Conservation (phyloP, 306 rosid genomes). For the Lablab purpureus region DNA sequence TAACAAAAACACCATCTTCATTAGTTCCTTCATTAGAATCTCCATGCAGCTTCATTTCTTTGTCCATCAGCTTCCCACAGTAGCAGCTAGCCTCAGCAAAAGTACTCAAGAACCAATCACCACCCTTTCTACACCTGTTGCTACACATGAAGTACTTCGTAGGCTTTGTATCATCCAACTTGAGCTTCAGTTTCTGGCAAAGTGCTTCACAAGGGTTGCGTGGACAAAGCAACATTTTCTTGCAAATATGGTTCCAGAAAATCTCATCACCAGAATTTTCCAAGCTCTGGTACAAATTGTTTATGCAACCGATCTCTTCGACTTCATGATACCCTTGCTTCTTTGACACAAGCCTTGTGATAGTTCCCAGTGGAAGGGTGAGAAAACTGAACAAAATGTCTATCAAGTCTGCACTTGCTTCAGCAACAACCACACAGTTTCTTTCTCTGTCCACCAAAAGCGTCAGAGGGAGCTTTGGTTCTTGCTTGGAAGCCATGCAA, state of each 20-base stretch:
- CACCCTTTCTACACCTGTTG: background rate
- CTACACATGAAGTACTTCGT: slow-evolving; percentile 40
- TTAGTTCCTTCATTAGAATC: slow-evolving; percentile 10
- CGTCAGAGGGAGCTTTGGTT: slow-evolving; percentile 31
- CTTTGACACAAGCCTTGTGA: slow-evolving; percentile 27
- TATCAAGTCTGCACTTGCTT: slow-evolving; percentile 43
- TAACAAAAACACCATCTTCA: slow-evolving; percentile 46
- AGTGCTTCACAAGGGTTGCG: slow-evolving; percentile 35
- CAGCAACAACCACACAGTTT: slow-evolving; percentile 39
- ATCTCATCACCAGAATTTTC: background rate
- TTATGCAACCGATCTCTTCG: slow-evolving; percentile 37
- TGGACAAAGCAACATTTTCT: slow-evolving; percentile 49
- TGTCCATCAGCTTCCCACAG: slow-evolving; percentile 46
- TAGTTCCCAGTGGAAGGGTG: slow-evolving; percentile 50
- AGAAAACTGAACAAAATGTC: slow-evolving; percentile 50
- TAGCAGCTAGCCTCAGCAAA: slow-evolving; percentile 34
- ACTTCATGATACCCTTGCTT: background rate
- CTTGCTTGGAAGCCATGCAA: slow-evolving; percentile 43
- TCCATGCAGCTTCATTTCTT: slow-evolving; percentile 40
- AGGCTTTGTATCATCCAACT: slow-evolving; percentile 24
- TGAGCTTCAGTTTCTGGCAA: slow-evolving; percentile 41
- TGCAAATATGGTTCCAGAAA: slow-evolving; percentile 40
- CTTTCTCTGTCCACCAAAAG: slow-evolving; percentile 38
- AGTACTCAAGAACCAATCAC: slow-evolving; percentile 40
- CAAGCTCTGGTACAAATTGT: background rate